Evolutionary conservation across 306 rosid species (phyloP).

Genomic region (Rosa multiflora): DNA sequence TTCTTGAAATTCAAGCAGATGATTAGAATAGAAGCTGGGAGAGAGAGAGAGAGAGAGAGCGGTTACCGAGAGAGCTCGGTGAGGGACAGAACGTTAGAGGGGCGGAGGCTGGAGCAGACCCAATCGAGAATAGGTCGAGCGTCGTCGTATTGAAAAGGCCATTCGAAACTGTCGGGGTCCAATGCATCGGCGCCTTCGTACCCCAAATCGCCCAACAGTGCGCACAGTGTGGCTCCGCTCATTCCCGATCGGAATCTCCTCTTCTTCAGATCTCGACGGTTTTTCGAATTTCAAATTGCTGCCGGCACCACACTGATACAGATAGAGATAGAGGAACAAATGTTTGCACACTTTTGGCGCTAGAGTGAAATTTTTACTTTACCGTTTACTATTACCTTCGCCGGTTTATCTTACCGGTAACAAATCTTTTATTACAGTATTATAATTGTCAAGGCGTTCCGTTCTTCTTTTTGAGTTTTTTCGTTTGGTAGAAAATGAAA

Average conservation of each 20-base stretch:
- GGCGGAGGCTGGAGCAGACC: slow-evolving; percentile 93
- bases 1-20: background rate
- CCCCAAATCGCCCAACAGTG: slow-evolving; percentile 70
- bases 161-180: slow-evolving; percentile 91
- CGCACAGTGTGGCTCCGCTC: slow-evolving; percentile 72
- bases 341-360: slow-evolving; percentile 29
- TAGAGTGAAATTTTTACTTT: background rate
- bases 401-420: too few relatives aligned
- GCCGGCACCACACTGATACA: background rate
- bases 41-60: background rate
- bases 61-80: slow-evolving; percentile 72
- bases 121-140: slow-evolving; percentile 86
- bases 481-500: too few relatives aligned
- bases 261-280: background rate
- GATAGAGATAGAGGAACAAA: background rate
- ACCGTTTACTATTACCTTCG: too few relatives aligned
- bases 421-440: too few relatives aligned
- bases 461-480: too few relatives aligned
- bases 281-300: background rate
- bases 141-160: slow-evolving; percentile 93
- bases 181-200: slow-evolving; percentile 54
- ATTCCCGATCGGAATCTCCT: slow-evolving; percentile 26
- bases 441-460: too few relatives aligned
- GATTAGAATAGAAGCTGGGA: background rate
- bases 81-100: slow-evolving; percentile 82